Percentiles rank a stretch among this genome's conserved stretches.
Evolutionary conservation across 495 filamentous ascomycete species (phyloP).

Genomic region (Melanomma pulvis-pyrius): DNA sequence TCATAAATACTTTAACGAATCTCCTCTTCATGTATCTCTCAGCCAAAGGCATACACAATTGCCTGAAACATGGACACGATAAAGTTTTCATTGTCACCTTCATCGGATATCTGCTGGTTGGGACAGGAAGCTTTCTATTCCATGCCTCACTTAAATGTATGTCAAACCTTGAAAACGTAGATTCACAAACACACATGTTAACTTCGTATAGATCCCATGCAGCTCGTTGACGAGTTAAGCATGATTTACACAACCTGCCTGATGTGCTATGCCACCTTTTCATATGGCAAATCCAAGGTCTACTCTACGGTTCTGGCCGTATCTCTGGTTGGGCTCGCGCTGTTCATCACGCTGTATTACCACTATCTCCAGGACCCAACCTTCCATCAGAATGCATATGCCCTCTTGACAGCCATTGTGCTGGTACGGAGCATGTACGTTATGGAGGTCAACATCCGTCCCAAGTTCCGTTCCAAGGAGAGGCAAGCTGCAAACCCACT

Average conservation of each 20-base stretch:
- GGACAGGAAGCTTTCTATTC: slow-evolving; percentile 48
- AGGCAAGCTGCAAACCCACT: slow-evolving; percentile 39
- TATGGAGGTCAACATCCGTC: slow-evolving; percentile 81
- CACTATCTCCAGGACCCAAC: slow-evolving; percentile 88
- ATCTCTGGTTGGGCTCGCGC: slow-evolving; percentile 62
- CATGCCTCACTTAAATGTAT: slow-evolving; percentile 49
- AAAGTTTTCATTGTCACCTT: slow-evolving; percentile 47
- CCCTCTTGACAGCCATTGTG: slow-evolving; percentile 73
- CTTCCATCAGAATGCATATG: slow-evolving; percentile 92
- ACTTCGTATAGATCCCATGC: slow-evolving; percentile 78
- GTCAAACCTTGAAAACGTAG: slow-evolving; percentile 7
- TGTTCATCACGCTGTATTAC: slow-evolving; percentile 90
- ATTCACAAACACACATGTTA: background rate
- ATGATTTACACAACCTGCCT: slow-evolving; percentile 98
- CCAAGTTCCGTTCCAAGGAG: slow-evolving; percentile 47
- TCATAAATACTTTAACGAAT: slow-evolving; percentile 51
- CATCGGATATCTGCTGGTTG: slow-evolving; percentile 48
- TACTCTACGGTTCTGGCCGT: slow-evolving; percentile 62
- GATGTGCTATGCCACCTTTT: slow-evolving; percentile 89
- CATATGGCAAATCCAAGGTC: slow-evolving; percentile 63
- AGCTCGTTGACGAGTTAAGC: slow-evolving; percentile 91
- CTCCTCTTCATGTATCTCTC: slow-evolving; percentile 47
- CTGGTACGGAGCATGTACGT: slow-evolving; percentile 83
- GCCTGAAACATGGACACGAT: slow-evolving; percentile 46
- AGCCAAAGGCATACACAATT: slow-evolving; percentile 44